Percentiles rank a stretch among this genome's conserved stretches.
Conservation (phyloP, 2,329 filamentous ascomycete species). For the Penicillium sp. region DNA sequence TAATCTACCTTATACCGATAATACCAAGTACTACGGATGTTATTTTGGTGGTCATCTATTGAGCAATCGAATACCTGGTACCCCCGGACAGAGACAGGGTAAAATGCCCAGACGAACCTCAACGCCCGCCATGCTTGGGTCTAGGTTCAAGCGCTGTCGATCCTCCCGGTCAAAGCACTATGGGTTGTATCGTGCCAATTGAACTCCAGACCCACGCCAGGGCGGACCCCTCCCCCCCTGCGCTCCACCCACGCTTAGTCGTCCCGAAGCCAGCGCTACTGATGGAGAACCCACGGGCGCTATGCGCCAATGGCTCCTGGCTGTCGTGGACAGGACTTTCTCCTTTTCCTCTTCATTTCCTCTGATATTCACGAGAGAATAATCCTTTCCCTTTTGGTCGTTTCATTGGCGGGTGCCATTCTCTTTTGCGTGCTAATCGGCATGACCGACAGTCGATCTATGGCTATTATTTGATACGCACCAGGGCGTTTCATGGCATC, state of each 20-base stretch:
- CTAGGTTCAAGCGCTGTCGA: constrained; percentile 19
- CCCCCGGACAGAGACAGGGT: no score
- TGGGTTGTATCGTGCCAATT: constrained; percentile 19
- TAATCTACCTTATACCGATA: neutral
- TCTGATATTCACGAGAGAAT: constrained; percentile 13
- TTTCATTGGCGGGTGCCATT: constrained; percentile 18
- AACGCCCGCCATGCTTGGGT: constrained; percentile 3
- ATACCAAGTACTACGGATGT: neutral
- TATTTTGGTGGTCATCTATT: no score
- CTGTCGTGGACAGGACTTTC: constrained; percentile 9
- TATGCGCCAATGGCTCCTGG: constrained; percentile 21
- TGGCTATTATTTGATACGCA: constrained; percentile 26
- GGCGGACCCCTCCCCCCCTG: constrained; percentile 1
- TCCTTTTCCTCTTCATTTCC: constrained; percentile 10
- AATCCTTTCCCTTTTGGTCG: constrained; percentile 25
- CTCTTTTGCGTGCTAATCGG: constrained; percentile 21
- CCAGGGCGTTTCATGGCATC: constrained; percentile 23
- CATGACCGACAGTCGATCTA: constrained; percentile 25
- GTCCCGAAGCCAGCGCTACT: constrained; percentile 13
- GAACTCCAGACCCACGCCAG: constrained; percentile 14
- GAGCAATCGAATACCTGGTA: no score
- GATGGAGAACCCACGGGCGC: constrained; percentile 20
- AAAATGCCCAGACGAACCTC: neutral
- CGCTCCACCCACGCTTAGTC: constrained; percentile 14
- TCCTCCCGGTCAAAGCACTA: constrained; percentile 18